Percentiles rank a stretch among this genome's conserved stretches.
These are phyloP conservation scores for Pythium utonaiense DNA, from an alignment of 352 stramenopile species.

Conservation along the genomic window DNA sequence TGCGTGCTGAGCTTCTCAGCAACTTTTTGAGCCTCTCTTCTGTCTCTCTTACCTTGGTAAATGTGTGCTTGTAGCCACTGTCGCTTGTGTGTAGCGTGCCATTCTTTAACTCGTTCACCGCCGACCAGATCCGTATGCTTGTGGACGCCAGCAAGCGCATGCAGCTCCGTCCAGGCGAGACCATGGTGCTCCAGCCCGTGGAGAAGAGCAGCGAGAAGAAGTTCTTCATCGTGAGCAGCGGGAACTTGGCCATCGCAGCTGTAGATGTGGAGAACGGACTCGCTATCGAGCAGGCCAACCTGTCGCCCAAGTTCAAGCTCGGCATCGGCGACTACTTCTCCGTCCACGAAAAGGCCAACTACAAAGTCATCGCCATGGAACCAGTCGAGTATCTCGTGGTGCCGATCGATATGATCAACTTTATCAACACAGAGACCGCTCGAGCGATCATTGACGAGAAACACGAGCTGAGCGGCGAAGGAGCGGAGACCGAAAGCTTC, in stretches of 20 bases:
- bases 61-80: constrained; percentile 31
- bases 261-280: constrained; percentile 32
- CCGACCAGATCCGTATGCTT: constrained; percentile 48
- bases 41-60: neutral
- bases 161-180: constrained; percentile 50
- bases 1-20: constrained; percentile 22
- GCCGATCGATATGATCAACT: constrained; percentile 35
- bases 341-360: constrained; percentile 31
- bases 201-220: constrained; percentile 26
- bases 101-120: constrained; percentile 66
- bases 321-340: constrained; percentile 71
- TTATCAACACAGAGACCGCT: constrained; percentile 5
- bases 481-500: constrained; percentile 66
- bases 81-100: constrained; percentile 76
- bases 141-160: constrained; percentile 41
- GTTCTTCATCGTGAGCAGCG: constrained; percentile 70
- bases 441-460: constrained; percentile 42
- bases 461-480: constrained; percentile 29
- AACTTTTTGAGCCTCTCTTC: neutral
- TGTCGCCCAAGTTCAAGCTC: constrained; percentile 54
- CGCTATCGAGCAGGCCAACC: constrained; percentile 44
- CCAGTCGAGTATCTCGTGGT: constrained; percentile 58
- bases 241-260: constrained; percentile 39
- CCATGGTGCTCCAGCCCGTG: constrained; percentile 25
- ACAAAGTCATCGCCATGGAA: constrained; percentile 71